Base-by-base conservation (phyloP, 2,329 filamentous ascomycete genomes). In the Ophiocordyceps polyrhachis-furcata region DNA sequence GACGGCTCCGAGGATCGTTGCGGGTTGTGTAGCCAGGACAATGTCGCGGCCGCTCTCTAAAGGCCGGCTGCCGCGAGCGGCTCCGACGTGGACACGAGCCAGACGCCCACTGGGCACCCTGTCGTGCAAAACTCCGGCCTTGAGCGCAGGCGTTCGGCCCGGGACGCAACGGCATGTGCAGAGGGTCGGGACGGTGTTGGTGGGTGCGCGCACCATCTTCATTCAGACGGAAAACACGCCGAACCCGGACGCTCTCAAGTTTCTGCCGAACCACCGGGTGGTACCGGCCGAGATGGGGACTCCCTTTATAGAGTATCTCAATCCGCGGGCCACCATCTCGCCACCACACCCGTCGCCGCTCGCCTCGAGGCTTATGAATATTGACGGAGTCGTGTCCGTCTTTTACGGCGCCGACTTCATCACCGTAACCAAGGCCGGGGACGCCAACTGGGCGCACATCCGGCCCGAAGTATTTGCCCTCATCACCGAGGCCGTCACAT, bases 321-420 rank as follows among this genome's bases (percentile, higher is more conserved):
- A 76, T 52, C 87, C 91, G 32, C 82, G 91, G 45, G 81, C 85
- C 35, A 95, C 91, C 4, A 78, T 96, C 51, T 74, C 86, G 23
- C 83, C 88, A 20, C 89, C 89, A 1, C 77, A 95, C 59, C 86
- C 89, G 4, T 96, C 89, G 19, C 88, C 86, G 17, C 76, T 98
- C 40, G 91, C 91, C 5, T 82, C 88, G 31, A 80, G 87, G 61
- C 74, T 98, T 44, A 81, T 96, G 71, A 88, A 85, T 59, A 82
- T 95, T 49, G 91, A 96, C 58, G 91, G 91, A 41, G 83, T 96
- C n/a, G 88, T 82, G 3, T 81, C 85, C 2, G 83, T 98, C 20
- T 96, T 96, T 65, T 95, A 93, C 64, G 91, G 89, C 44, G 67
- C 77, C 31, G 88, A 98, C 61, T 96, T 94, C 67, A 96, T 98